phyloP scores from a whole-genome alignment of 2,329 filamentous ascomycete species.

The Aspergillus fructus region DNA sequence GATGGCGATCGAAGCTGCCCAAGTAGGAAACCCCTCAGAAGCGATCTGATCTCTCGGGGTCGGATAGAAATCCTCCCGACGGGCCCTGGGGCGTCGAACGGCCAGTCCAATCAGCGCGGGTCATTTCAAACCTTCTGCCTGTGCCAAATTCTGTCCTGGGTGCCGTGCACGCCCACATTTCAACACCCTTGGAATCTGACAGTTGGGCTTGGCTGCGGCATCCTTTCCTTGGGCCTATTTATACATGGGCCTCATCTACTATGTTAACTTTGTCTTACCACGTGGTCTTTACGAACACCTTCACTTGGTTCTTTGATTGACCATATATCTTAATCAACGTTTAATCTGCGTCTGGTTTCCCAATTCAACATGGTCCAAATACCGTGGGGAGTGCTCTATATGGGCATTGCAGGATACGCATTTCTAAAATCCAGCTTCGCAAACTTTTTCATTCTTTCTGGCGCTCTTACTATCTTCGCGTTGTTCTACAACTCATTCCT shows the following conservation, averaged over 20 bases:
- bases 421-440: slow-evolving; percentile 27
- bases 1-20: not conserved
- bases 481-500: slow-evolving; percentile 45
- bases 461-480: slow-evolving; percentile 22
- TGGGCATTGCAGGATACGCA: slow-evolving; percentile 25
- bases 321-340: not conserved
- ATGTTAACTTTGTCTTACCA: not conserved
- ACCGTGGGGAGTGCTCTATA: slow-evolving; percentile 16
- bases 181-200: not conserved
- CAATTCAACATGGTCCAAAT: slow-evolving; percentile 8
- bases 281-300: not conserved
- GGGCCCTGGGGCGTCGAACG: too few relatives aligned
- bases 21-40: too few relatives aligned
- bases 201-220: too few relatives aligned
- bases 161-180: not conserved
- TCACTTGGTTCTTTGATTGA: not conserved
- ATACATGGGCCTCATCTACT: not conserved
- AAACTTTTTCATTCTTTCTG: slow-evolving; percentile 24
- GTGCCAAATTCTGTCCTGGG: not conserved
- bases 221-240: not conserved
- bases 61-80: slow-evolving; percentile 3
- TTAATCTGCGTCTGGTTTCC: not conserved
- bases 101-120: not conserved
- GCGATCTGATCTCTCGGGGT: not conserved
- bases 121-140: slow-evolving; percentile 3